Percentiles rank a stretch among this genome's conserved stretches.
These are phyloP conservation scores for Climacium dendroides DNA, from an alignment of 225 moss, liverwort and hornwort genomes.

Conservation along the genomic window DNA sequence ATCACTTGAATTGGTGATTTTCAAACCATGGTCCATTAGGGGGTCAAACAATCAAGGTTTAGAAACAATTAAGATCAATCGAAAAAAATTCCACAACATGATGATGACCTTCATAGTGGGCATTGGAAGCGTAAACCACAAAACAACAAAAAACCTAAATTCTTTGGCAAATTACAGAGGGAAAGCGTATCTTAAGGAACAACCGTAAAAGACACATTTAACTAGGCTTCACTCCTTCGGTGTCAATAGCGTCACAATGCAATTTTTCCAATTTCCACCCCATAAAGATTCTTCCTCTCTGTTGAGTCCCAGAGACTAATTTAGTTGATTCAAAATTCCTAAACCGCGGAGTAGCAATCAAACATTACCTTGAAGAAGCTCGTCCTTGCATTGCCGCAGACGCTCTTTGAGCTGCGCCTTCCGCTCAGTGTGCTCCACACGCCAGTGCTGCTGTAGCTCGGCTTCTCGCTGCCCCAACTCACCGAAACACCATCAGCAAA, in stretches of 20 bases:
- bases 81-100: background rate
- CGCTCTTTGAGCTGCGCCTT: slow-evolving; percentile 68
- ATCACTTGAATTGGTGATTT: background rate
- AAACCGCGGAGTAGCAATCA: background rate
- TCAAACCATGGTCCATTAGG: background rate
- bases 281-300: background rate
- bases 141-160: background rate
- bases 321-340: background rate
- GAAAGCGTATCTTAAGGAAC: background rate
- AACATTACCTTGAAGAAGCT: slow-evolving; percentile 54
- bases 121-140: background rate
- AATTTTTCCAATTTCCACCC: background rate
- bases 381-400: slow-evolving; percentile 52
- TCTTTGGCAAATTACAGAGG: background rate
- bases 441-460: slow-evolving; percentile 83
- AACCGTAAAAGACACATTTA: background rate
- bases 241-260: background rate
- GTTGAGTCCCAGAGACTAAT: background rate
- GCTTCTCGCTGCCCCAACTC: slow-evolving; percentile 62
- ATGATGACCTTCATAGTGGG: background rate
- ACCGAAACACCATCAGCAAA: background rate
- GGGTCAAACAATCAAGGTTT: background rate
- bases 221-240: background rate
- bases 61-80: background rate
- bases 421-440: slow-evolving; percentile 83